Evolutionary conservation across 1,284 basidiomycete species (phyloP).

Genomic region (Schizophyllum commune): DNA sequence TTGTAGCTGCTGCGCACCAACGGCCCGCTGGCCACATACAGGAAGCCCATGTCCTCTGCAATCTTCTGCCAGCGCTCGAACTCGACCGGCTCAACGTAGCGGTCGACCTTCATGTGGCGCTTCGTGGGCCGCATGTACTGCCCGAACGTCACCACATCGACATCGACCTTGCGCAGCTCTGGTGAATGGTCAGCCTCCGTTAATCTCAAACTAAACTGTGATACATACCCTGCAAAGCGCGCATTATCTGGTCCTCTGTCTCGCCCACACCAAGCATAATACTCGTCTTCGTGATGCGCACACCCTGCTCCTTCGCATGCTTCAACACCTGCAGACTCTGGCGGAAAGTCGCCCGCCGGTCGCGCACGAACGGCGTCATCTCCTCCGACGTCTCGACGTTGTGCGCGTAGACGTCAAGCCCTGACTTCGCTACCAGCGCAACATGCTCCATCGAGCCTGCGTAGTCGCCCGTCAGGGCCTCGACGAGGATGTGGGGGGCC

Average conservation of each 20-base stretch:
- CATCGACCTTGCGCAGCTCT: constrained; percentile 84
- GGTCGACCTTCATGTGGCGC: constrained; percentile 97
- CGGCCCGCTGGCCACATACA: constrained; percentile 96
- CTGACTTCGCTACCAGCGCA: constrained; percentile 81
- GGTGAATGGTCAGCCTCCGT: constrained; percentile 2
- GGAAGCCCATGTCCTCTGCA: constrained; percentile 91
- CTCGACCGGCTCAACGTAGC: constrained; percentile 91
- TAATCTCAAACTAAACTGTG: neutral
- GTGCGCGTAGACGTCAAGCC: constrained; percentile 97
- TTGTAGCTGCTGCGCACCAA: constrained; percentile 96
- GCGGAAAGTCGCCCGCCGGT: constrained; percentile 88
- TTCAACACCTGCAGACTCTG: constrained; percentile 84
- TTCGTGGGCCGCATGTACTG: constrained; percentile 99
- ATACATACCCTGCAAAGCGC: constrained; percentile 72
- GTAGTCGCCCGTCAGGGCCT: constrained; percentile 96
- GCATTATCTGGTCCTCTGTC: constrained; percentile 75
- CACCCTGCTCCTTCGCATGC: constrained; percentile 76
- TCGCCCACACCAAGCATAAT: constrained; percentile 99
- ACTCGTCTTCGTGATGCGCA: constrained; percentile 93
- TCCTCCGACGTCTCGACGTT: constrained; percentile 95
- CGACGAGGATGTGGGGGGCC: constrained; percentile 92
- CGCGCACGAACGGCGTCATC: constrained; percentile 91
- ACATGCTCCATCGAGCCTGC: constrained; percentile 72
- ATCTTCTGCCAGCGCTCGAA: constrained; percentile 88
- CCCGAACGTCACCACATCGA: constrained; percentile 98